phyloP scores from a whole-genome alignment of 1,139 yeast species.

The Hemisphaericaspora lyxosophila region DNA sequence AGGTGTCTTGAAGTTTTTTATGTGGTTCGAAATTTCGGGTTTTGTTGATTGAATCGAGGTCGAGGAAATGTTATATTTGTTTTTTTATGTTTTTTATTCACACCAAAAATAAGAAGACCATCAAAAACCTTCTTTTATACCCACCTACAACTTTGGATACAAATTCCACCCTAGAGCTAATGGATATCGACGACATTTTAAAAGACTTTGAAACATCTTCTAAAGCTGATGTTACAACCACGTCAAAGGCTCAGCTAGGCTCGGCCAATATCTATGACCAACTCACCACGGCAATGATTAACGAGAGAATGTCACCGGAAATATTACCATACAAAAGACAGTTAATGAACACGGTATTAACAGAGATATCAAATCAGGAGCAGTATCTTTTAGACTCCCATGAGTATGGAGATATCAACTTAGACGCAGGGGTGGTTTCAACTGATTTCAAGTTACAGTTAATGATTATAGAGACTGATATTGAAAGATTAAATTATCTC shows the following conservation, averaged over 20 bases:
- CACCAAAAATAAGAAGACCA: background rate
- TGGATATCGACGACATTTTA: constrained; percentile 70
- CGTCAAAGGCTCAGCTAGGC: constrained; percentile 11
- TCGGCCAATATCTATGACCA: constrained; percentile 31
- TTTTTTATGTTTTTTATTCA: constrained; percentile 3
- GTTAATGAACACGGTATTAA: constrained; percentile 57
- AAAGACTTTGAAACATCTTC: constrained; percentile 52
- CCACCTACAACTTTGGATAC: background rate
- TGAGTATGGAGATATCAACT: constrained; percentile 47
- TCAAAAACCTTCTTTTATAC: too few species aligned
- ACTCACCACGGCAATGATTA: constrained; percentile 70
- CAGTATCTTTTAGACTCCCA: constrained; percentile 67
- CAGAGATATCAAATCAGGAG: constrained; percentile 64
- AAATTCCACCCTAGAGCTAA: constrained; percentile 10
- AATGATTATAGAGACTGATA: constrained; percentile 85
- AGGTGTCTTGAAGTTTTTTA: too few species aligned
- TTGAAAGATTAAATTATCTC: constrained; percentile 81
- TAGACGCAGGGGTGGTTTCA: constrained; percentile 38
- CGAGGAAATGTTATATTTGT: background rate
- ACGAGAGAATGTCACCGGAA: constrained; percentile 85
- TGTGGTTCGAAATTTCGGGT: too few species aligned
- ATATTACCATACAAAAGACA: constrained; percentile 67
- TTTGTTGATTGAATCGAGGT: background rate
- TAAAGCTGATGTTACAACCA: constrained; percentile 13
- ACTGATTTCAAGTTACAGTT: constrained; percentile 75